Evolutionary conservation across 345 rosid genomes (phyloP).

Genomic region (Luvunga scandens): DNA sequence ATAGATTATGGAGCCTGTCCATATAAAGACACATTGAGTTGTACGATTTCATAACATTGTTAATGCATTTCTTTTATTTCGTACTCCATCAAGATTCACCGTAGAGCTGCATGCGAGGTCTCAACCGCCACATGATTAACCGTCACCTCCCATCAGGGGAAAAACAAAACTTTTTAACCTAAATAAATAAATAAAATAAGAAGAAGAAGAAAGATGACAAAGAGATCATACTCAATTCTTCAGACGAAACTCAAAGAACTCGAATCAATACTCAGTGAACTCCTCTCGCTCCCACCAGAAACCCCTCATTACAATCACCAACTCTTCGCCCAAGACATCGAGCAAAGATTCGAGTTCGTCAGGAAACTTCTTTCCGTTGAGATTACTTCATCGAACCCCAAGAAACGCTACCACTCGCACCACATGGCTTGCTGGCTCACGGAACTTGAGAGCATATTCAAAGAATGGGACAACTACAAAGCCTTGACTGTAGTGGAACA

Average conservation of each 20-base stretch:
- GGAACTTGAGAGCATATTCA: constrained; percentile 28
- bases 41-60: too few species aligned
- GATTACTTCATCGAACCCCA: constrained; percentile 28
- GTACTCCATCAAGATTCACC: neutral
- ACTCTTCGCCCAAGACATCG: constrained; percentile 24
- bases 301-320: neutral
- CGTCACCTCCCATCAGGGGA: neutral
- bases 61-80: neutral
- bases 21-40: too few species aligned
- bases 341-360: constrained; percentile 37
- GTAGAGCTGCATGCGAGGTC: neutral
- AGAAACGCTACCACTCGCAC: constrained; percentile 27
- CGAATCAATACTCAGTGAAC: constrained; percentile 24
- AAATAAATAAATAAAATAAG: too few species aligned
- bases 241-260: constrained; percentile 41
- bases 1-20: too few species aligned
- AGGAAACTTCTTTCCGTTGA: constrained; percentile 42
- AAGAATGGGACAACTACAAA: constrained; percentile 20
- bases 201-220: constrained; percentile 22
- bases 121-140: constrained; percentile 12
- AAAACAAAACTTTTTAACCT: neutral
- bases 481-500: neutral
- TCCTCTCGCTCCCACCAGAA: constrained; percentile 20
- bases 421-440: constrained; percentile 21
- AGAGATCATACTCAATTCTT: constrained; percentile 24